These are phyloP conservation scores for Kwoniella sp. DNA, from an alignment of 768 basidiomycete genomes.

Conservation along the genomic window DNA sequence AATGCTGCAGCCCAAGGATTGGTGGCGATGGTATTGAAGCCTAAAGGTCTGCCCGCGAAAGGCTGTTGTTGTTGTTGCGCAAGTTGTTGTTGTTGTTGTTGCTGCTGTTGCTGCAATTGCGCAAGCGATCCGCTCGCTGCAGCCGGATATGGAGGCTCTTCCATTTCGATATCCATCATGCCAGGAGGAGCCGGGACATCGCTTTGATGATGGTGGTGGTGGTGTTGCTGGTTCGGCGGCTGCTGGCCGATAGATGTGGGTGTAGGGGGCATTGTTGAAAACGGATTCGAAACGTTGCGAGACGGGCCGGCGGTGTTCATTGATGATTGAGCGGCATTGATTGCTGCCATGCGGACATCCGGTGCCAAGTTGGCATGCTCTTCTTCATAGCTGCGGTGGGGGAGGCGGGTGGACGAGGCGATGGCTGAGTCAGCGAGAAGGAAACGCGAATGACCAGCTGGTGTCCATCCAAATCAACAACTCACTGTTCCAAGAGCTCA, in stretches of 20 bases:
- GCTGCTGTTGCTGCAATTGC: slow-evolving; percentile 10
- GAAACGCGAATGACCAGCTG: not conserved
- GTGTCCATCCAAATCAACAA: no score
- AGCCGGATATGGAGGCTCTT: slow-evolving; percentile 33
- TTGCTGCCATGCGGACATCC: slow-evolving; percentile 43
- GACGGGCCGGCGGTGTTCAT: slow-evolving; percentile 7
- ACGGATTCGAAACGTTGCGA: not conserved
- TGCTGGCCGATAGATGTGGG: slow-evolving; percentile 16
- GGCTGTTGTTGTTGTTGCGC: slow-evolving; percentile 6
- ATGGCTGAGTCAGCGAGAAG: slow-evolving; percentile 11
- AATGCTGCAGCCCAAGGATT: slow-evolving; percentile 46
- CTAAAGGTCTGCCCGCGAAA: slow-evolving; percentile 1
- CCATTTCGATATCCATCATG: slow-evolving; percentile 57
- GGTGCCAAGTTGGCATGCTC: slow-evolving; percentile 53
- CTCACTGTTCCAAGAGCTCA: slow-evolving; percentile 56
- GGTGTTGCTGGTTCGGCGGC: slow-evolving; percentile 9
- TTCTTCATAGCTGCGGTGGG: slow-evolving; percentile 54
- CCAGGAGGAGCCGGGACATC: slow-evolving; percentile 52
- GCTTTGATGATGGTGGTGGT: slow-evolving; percentile 17
- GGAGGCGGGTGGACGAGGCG: not conserved
- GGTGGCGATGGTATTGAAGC: slow-evolving; percentile 13
- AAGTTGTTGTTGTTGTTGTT: slow-evolving; percentile 10
- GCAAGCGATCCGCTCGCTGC: not conserved
- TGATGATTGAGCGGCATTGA: slow-evolving; percentile 34
- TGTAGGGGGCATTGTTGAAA: slow-evolving; percentile 20